Evolutionary conservation across 2,329 filamentous ascomycete species (phyloP), one percentile per base, ranked within the genome.

Genomic region (Mollisiaceae sp.): DNA sequence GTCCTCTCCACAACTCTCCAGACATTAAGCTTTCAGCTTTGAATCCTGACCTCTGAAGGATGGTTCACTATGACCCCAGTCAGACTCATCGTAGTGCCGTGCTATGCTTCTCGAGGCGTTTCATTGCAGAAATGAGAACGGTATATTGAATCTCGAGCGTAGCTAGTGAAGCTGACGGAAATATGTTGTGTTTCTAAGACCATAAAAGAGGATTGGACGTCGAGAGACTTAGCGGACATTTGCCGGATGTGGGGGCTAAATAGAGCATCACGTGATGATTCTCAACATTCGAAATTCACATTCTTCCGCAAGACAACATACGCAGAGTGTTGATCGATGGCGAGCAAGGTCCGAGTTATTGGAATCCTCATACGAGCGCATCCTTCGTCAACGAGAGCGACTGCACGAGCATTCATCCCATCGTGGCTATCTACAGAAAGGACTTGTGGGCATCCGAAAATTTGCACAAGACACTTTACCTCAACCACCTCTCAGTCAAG

Each of bases 401-500:
- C 11, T 20, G 27, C 22, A n/a, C 15, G 36, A 32, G 32, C 38
- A 56, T 56, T 38, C n/a, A 56, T 20, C 27, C 18, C 58, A 47
- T 47, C 43, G 8, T 6, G 35, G 43, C 32, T 35, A 11, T 45
- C 18, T 18, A 22, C 32, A 24, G 14, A 38, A 15, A 61, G 39
- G 45, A 18, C 35, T 61, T 61, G 35, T 27, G 18, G 15, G 6
- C 43, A 50, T 58, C 39, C 27, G n/a, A 56, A 39, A 36, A 36
- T 56, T 38, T 56, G 54, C 36, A 22, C 54, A 11, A 27, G 58
- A 60, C 24, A 36, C 43, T 50, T 60, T n/a, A 14, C 56, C 32
- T 39, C 65, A 32, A 12, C 27, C 22, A 54, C 61, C 18, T 38
- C 62, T 22, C 59, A 38, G 36, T 27, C 60, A 35, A 35, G 41